phyloP scores from a whole-genome alignment of 768 basidiomycete genomes.

The Boletellus ananiceps region DNA sequence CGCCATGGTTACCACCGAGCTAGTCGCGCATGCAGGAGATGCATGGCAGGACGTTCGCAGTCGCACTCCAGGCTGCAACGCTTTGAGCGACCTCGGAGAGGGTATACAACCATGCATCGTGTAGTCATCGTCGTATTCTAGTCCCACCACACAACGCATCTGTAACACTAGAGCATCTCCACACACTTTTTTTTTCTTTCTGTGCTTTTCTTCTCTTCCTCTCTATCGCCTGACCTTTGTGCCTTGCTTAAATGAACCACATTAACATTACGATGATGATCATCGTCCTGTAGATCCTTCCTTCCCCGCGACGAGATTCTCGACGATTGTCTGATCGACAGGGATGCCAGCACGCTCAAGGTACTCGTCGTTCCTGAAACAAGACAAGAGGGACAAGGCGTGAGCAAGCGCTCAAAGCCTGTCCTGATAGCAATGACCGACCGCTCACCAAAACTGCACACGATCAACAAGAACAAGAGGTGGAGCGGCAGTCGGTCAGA shows the following conservation, averaged over 20 bases:
- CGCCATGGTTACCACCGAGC: conserved; percentile 17
- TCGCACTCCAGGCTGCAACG: too few species aligned
- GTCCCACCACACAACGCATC: conserved; percentile 10
- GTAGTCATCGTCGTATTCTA: too few species aligned
- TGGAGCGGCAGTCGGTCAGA: too few species aligned
- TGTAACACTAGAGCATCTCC: conserved; percentile 28
- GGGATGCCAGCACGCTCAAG: conserved; percentile 39
- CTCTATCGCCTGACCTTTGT: too few species aligned
- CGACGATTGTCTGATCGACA: conserved; percentile 37
- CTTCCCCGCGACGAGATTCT: conserved; percentile 32
- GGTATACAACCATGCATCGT: too few species aligned
- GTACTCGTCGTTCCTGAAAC: conserved; percentile 50
- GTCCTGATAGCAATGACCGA: not conserved
- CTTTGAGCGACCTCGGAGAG: too few species aligned
- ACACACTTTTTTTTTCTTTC: conserved; percentile 10
- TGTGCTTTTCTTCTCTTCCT: not conserved
- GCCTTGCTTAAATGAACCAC: conserved; percentile 7
- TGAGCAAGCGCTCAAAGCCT: not conserved
- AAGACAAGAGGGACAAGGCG: not conserved
- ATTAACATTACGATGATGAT: conserved; percentile 8
- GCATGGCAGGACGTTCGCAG: too few species aligned
- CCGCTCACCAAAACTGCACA: conserved; percentile 47
- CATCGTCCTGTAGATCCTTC: conserved; percentile 3
- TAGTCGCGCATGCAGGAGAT: conserved; percentile 7
- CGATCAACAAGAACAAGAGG: not conserved